phyloP scores from a whole-genome alignment of 1,284 basidiomycete genomes.

The Naganishia sp. region DNA sequence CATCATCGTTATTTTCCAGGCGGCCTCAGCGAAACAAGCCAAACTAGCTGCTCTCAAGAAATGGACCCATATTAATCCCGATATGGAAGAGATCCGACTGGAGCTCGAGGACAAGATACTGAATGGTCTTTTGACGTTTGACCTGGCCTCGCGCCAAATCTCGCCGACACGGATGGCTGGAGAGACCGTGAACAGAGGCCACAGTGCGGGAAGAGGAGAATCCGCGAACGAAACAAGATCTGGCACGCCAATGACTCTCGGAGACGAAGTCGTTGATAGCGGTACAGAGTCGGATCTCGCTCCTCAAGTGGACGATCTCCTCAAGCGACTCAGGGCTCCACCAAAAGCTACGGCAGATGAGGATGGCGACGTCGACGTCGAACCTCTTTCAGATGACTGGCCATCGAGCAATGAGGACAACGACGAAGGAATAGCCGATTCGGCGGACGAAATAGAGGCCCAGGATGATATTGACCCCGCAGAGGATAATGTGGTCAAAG shows the following conservation, averaged over 20 bases:
- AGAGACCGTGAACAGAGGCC: neutral
- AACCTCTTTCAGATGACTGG: slow-evolving; percentile 14
- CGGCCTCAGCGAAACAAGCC: slow-evolving; percentile 68
- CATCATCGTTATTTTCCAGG: slow-evolving; percentile 54
- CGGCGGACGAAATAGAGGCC: slow-evolving; percentile 19
- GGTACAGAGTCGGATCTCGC: slow-evolving; percentile 22
- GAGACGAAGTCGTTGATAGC: neutral
- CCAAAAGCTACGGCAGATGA: neutral
- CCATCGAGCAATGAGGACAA: slow-evolving; percentile 6
- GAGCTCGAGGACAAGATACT: slow-evolving; percentile 31
- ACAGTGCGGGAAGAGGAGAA: no score
- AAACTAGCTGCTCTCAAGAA: slow-evolving; percentile 79
- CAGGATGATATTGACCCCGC: neutral
- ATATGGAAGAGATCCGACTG: slow-evolving; percentile 34
- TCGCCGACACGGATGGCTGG: neutral
- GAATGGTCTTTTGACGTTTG: slow-evolving; percentile 17
- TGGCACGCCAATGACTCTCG: neutral
- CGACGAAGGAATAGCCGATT: slow-evolving; percentile 25
- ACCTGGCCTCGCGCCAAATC: slow-evolving; percentile 12
- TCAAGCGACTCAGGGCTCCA: slow-evolving; percentile 5
- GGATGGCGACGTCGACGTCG: neutral
- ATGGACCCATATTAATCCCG: slow-evolving; percentile 77
- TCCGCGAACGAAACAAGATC: neutral
- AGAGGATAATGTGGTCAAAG: no score
- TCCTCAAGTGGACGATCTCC: slow-evolving; percentile 10